Percentiles rank a stretch among this genome's conserved stretches.
phyloP scores from a whole-genome alignment of 75 land plant genomes.

The Ceratopteris richardii region DNA sequence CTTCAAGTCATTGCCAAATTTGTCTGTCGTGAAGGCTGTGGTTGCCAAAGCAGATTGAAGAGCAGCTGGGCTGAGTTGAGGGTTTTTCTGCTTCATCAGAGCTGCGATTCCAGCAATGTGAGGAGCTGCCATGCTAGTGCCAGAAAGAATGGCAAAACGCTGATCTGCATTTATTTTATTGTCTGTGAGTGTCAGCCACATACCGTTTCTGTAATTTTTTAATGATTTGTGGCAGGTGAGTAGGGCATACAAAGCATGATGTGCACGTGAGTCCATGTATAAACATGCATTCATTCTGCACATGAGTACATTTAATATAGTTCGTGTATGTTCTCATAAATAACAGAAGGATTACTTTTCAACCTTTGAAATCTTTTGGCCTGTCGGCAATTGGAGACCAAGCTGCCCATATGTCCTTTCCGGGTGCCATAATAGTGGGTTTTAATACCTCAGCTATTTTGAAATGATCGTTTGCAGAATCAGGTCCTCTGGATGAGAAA shows the following conservation, averaged over 20 bases:
- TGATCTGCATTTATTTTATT: too few relatives aligned
- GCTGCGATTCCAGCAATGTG: conserved; percentile 96
- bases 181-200: too few relatives aligned
- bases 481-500: conserved; percentile 95
- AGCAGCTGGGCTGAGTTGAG: conserved; percentile 69
- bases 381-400: conserved; percentile 73
- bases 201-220: too few relatives aligned
- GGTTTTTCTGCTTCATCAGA: conserved; percentile 71
- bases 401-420: conserved; percentile 82
- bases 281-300: too few relatives aligned
- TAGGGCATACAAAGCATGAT: too few relatives aligned
- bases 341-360: too few relatives aligned
- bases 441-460: conserved; percentile 75
- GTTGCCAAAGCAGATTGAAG: conserved; percentile 86
- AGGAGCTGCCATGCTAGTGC: conserved; percentile 99
- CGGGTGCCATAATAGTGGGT: conserved; percentile 88
- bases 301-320: too few relatives aligned
- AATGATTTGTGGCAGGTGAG: too few relatives aligned
- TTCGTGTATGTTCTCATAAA: too few relatives aligned
- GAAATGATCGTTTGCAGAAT: conserved; percentile 46
- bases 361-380: conserved; percentile 70
- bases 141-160: conserved; percentile 82
- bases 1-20: conserved; percentile 55
- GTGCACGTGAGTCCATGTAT: too few relatives aligned
- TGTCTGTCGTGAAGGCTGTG: conserved; percentile 59